Conservation (phyloP, 2,329 filamentous ascomycete species). For the Hypoxylon sp. region DNA sequence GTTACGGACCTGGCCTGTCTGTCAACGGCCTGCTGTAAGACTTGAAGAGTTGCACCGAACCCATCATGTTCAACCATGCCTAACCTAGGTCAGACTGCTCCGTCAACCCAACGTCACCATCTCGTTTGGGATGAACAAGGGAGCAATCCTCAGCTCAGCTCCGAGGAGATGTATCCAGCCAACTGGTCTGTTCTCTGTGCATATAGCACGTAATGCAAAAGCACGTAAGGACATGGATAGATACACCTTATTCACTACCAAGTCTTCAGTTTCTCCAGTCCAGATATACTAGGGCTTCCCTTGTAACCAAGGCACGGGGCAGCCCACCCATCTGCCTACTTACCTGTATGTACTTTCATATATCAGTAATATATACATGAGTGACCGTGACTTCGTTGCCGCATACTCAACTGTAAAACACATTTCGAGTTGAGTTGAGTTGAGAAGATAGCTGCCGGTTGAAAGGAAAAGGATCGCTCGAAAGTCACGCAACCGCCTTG, state of each 20-base stretch:
- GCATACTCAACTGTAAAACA: slow-evolving; percentile 9
- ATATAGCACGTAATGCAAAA: neutral
- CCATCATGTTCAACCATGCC: slow-evolving; percentile 1
- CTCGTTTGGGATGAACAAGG: slow-evolving; percentile 1
- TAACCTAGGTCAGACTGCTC: slow-evolving; percentile 16
- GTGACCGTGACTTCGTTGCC: neutral
- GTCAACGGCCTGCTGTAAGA: slow-evolving; percentile 30
- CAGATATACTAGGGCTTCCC: slow-evolving; percentile 13
- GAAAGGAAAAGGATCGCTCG: slow-evolving; percentile 12
- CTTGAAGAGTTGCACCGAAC: slow-evolving; percentile 8
- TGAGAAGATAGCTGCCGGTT: slow-evolving; percentile 10
- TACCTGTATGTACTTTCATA: no score
- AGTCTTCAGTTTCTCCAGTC: slow-evolving; percentile 2
- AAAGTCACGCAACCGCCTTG: slow-evolving; percentile 7
- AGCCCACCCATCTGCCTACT: slow-evolving; percentile 2
- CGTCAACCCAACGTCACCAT: slow-evolving; percentile 29
- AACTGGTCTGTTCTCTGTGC: neutral
- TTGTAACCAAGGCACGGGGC: slow-evolving; percentile 4
- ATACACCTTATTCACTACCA: neutral
- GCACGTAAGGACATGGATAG: neutral
- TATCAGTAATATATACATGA: slow-evolving; percentile 22
- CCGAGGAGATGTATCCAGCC: slow-evolving; percentile 22
- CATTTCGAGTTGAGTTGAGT: slow-evolving; percentile 3
- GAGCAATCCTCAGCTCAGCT: neutral
- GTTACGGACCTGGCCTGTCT: neutral